These are phyloP conservation scores for Cutaneotrichosporon sp. DNA, from an alignment of 1,284 basidiomycete genomes.

Conservation along the genomic window DNA sequence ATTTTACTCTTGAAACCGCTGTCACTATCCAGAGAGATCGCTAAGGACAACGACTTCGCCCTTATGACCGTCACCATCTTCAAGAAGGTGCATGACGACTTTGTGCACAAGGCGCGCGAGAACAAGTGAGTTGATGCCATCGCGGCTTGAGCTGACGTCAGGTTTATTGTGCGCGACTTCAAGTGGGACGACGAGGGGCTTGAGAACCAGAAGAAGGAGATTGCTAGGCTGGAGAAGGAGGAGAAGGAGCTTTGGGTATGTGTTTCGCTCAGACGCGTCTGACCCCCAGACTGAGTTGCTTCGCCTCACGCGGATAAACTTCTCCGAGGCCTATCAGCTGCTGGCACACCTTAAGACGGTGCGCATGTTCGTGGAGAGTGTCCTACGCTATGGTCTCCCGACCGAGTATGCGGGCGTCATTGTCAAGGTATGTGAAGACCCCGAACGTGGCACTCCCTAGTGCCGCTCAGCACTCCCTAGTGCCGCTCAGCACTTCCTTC, in stretches of 20 bases:
- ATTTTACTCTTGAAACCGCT: neutral
- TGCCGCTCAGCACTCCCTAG: no score
- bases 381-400: constrained; percentile 90
- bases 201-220: constrained; percentile 75
- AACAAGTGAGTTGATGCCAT: constrained; percentile 62
- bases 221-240: constrained; percentile 71
- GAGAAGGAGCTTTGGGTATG: constrained; percentile 97
- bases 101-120: constrained; percentile 89
- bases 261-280: neutral
- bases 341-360: constrained; percentile 90
- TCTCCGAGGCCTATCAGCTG: constrained; percentile 93
- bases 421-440: constrained; percentile 61
- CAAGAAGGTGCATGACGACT: constrained; percentile 85
- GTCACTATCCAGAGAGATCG: constrained; percentile 53
- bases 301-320: constrained; percentile 88
- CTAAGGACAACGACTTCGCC: constrained; percentile 82
- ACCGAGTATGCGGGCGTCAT: constrained; percentile 80
- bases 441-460: neutral
- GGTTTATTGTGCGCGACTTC: constrained; percentile 91
- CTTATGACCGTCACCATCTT: constrained; percentile 88
- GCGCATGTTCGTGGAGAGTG: constrained; percentile 89
- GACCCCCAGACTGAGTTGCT: constrained; percentile 76
- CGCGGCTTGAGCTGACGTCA: constrained; percentile 20
- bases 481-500: no score
- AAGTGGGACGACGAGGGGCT: constrained; percentile 81